These are phyloP conservation scores for Isabelozyma gotoi DNA, from an alignment of 805 yeast genomes.

Conservation along the genomic window DNA sequence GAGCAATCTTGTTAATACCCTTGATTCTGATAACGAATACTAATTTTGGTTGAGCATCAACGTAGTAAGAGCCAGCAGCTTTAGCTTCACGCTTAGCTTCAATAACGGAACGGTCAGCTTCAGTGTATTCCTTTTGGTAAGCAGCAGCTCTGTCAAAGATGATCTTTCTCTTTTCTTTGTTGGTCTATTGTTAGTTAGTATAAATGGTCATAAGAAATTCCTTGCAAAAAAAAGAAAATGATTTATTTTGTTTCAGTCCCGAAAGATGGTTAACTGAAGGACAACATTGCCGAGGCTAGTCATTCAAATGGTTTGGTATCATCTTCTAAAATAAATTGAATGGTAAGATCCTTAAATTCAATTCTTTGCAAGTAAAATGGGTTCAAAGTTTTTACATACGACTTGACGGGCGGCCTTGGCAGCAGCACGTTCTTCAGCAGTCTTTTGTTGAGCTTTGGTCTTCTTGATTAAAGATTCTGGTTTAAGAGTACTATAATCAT, in stretches of 20 bases:
- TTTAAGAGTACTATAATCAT: slow-evolving; percentile 44
- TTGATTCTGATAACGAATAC: slow-evolving; percentile 97
- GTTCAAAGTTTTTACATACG: slow-evolving; percentile 58
- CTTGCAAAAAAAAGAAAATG: slow-evolving; percentile 1
- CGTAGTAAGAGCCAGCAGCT: slow-evolving; percentile 92
- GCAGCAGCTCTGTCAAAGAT: slow-evolving; percentile 94
- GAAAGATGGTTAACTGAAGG: slow-evolving; percentile 82
- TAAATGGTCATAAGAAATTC: slow-evolving; percentile 1
- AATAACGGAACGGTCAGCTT: slow-evolving; percentile 85
- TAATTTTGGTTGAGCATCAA: slow-evolving; percentile 91
- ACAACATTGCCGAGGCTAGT: slow-evolving; percentile 75
- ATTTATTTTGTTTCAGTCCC: slow-evolving; percentile 57
- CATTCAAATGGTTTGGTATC: slow-evolving; percentile 48
- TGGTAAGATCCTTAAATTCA: slow-evolving; percentile 1
- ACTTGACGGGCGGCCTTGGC: slow-evolving; percentile 75
- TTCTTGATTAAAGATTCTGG: slow-evolving; percentile 89
- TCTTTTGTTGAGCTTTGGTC: slow-evolving; percentile 75
- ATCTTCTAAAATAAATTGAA: slow-evolving; percentile 44
- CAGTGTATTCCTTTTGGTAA: slow-evolving; percentile 92
- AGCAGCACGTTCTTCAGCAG: slow-evolving; percentile 75
- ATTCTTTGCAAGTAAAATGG: not conserved
- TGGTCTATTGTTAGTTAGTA: slow-evolving; percentile 42
- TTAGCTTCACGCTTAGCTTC: slow-evolving; percentile 91
- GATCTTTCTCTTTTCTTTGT: slow-evolving; percentile 58
- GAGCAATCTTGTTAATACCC: slow-evolving; percentile 98